Evolutionary conservation across 2,329 filamentous ascomycete genomes (phyloP).

Genomic region (Pyricularia grisea): DNA sequence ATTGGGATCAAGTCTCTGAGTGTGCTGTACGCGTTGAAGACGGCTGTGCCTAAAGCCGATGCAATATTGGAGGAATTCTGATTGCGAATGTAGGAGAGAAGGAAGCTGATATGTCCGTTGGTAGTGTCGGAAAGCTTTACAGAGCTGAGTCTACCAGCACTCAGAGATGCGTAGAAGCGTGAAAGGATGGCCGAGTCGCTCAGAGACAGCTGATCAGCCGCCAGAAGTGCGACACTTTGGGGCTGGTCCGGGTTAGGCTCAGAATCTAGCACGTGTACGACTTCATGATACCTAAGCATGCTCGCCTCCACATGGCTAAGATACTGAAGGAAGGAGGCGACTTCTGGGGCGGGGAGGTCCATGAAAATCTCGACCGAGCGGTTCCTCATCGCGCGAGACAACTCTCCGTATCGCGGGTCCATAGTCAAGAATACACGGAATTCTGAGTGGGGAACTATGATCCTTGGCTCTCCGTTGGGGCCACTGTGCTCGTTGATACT

Average conservation of each 20-base stretch:
- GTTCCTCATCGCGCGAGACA: constrained; percentile 95
- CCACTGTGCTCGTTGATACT: constrained; percentile 91
- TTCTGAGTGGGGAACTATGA: constrained; percentile 72
- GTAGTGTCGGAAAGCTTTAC: background rate
- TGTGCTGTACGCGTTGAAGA: constrained; percentile 3
- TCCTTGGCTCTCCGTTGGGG: constrained; percentile 67
- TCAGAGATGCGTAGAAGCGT: constrained; percentile 12
- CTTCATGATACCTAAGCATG: constrained; percentile 35
- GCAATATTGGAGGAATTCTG: constrained; percentile 1
- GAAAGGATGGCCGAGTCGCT: constrained; percentile 31
- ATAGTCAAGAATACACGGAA: constrained; percentile 93
- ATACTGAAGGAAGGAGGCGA: constrained; percentile 23
- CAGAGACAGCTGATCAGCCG: constrained; percentile 38
- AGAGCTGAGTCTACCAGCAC: background rate
- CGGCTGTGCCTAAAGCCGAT: constrained; percentile 2
- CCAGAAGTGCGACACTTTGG: constrained; percentile 24
- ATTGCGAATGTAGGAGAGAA: constrained; percentile 13
- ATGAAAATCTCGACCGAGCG: constrained; percentile 85
- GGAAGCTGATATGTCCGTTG: constrained; percentile 10
- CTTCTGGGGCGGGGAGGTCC: constrained; percentile 29
- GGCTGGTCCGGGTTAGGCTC: constrained; percentile 12
- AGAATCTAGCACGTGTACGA: constrained; percentile 18
- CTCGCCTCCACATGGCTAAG: constrained; percentile 38
- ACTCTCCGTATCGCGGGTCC: constrained; percentile 83
- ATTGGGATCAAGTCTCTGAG: background rate